A percentile compares a stretch with the other conserved stretches of the same genome.
phyloP scores from a whole-genome alignment of 2,329 filamentous ascomycete species.

The Pyrenochaeta sp. region DNA sequence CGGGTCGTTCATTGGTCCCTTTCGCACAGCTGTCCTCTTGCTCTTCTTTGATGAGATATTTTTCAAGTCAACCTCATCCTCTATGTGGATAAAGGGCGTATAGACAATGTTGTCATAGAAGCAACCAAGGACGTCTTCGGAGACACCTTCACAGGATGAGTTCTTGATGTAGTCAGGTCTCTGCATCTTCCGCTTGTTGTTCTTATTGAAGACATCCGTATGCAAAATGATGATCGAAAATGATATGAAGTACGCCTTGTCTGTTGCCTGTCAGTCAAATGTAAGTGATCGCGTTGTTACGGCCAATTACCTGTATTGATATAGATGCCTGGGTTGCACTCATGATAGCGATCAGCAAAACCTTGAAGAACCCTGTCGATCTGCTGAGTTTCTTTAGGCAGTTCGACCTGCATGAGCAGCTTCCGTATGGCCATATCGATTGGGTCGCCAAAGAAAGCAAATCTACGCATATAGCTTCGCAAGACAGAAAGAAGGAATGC shows the following conservation, averaged over 20 bases:
- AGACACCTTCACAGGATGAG: slow-evolving; percentile 89
- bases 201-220: slow-evolving; percentile 99
- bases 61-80: slow-evolving; percentile 85
- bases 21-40: slow-evolving; percentile 68
- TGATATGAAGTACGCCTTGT: slow-evolving; percentile 97
- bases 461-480: slow-evolving; percentile 93
- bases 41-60: slow-evolving; percentile 75
- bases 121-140: slow-evolving; percentile 90
- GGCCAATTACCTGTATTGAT: slow-evolving; percentile 67
- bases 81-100: slow-evolving; percentile 96
- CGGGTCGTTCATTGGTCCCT: slow-evolving; percentile 70
- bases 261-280: slow-evolving; percentile 51
- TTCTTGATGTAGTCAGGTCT: slow-evolving; percentile 96
- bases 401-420: slow-evolving; percentile 92
- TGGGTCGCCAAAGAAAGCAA: slow-evolving; percentile 94
- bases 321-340: slow-evolving; percentile 98
- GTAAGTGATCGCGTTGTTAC: neutral
- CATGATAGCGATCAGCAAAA: slow-evolving; percentile 95
- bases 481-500: slow-evolving; percentile 83
- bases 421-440: slow-evolving; percentile 98
- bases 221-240: slow-evolving; percentile 97
- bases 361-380: slow-evolving; percentile 94
- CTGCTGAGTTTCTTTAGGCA: slow-evolving; percentile 97
- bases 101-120: slow-evolving; percentile 99
- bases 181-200: slow-evolving; percentile 99